Evolutionary conservation across 1,284 basidiomycete species (phyloP).

Genomic region (Pseudozyma tsukubaensis): DNA sequence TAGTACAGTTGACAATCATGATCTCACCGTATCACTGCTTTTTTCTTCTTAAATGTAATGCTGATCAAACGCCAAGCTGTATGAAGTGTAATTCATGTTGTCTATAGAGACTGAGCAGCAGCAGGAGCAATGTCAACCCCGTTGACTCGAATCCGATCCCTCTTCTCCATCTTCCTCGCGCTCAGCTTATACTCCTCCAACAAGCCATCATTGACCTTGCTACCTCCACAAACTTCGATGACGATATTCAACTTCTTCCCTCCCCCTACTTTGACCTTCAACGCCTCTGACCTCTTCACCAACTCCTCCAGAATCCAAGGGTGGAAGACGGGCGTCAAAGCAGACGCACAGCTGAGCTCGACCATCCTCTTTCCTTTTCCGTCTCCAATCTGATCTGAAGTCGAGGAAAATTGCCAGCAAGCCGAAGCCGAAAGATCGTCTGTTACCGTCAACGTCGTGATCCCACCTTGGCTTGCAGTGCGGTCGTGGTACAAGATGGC

Average conservation of each 20-base stretch:
- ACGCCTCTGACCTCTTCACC: conserved; percentile 3
- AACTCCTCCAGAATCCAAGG: conserved; percentile 35
- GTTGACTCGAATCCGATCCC: conserved; percentile 23
- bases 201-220: conserved; percentile 29
- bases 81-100: neutral
- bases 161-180: conserved; percentile 7
- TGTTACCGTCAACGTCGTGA: conserved; percentile 43
- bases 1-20: no score
- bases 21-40: no score
- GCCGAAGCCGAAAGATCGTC: conserved; percentile 52
- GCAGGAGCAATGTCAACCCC: conserved; percentile 14
- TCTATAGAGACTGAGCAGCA: neutral
- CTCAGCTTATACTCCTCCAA: conserved; percentile 18
- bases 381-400: neutral
- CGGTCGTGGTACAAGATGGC: conserved; percentile 41
- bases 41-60: no score
- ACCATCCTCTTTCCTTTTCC: conserved; percentile 35
- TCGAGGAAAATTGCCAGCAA: conserved; percentile 34
- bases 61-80: no score
- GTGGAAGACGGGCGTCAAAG: conserved; percentile 53
- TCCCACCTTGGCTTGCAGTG: neutral
- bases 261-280: conserved; percentile 10
- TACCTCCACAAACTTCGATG: conserved; percentile 64
- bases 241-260: conserved; percentile 43
- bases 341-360: conserved; percentile 59